Conservation (phyloP, 345 rosid genomes). For the Euphorbia lathyris region DNA sequence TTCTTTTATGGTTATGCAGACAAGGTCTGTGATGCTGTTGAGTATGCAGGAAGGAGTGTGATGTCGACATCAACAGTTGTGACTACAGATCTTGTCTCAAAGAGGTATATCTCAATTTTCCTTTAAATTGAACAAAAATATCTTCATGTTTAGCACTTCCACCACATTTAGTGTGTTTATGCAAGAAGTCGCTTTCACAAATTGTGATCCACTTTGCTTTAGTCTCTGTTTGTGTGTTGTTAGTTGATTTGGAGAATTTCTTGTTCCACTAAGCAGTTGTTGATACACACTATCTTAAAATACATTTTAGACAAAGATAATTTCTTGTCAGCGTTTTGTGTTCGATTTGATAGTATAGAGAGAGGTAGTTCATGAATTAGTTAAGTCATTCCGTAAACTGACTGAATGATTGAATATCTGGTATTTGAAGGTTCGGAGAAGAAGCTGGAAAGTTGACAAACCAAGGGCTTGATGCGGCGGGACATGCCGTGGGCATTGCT, state of each 20-base stretch:
- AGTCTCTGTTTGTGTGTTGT: background rate
- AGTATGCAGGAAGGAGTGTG: slow-evolving; percentile 87
- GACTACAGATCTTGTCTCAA: slow-evolving; percentile 78
- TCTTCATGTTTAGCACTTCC: background rate
- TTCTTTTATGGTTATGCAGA: slow-evolving; percentile 16
- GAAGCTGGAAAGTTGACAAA: slow-evolving; percentile 64
- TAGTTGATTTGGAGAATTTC: background rate
- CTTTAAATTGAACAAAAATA: background rate
- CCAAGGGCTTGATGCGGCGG: slow-evolving; percentile 82
- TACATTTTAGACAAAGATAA: too few species aligned
- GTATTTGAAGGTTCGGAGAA: slow-evolving; percentile 64
- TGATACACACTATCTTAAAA: too few species aligned
- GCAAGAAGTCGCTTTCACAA: background rate
- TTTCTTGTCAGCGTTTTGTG: too few species aligned
- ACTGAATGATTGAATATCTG: background rate
- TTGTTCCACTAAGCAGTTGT: background rate
- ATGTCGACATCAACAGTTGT: slow-evolving; percentile 83
- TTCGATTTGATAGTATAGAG: too few species aligned
- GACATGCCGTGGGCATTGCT: slow-evolving; percentile 86
- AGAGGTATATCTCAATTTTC: slow-evolving; percentile 41
- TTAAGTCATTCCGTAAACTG: background rate
- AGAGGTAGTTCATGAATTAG: too few species aligned
- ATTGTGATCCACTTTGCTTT: slow-evolving; percentile 6
- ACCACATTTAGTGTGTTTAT: background rate
- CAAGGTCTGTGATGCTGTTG: slow-evolving; percentile 87